These are phyloP conservation scores for Henckelia pumila DNA, from an alignment of 257 asterid species.

Conservation along the genomic window DNA sequence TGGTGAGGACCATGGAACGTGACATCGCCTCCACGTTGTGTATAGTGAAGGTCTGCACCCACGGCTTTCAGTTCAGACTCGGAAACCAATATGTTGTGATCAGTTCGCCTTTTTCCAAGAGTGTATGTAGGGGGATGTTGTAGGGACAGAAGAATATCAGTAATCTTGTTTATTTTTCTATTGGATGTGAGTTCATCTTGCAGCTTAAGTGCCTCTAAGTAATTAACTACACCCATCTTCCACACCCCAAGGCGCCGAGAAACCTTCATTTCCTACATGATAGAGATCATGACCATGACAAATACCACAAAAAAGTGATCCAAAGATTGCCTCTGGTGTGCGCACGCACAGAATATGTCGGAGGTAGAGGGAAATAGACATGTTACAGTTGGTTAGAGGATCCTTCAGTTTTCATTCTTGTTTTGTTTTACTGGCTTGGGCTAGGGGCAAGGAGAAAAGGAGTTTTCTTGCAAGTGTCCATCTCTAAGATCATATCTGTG, in stretches of 20 bases:
- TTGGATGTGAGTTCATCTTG: slow-evolving; percentile 54
- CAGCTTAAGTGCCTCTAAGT: slow-evolving; percentile 57
- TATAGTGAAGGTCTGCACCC: slow-evolving; percentile 65
- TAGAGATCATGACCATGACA: background rate
- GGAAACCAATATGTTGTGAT: slow-evolving; percentile 50
- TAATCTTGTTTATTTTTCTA: slow-evolving; percentile 46
- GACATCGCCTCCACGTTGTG: slow-evolving; percentile 77
- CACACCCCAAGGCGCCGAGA: slow-evolving; percentile 49
- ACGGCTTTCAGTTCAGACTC: slow-evolving; percentile 54
- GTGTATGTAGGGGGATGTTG: slow-evolving; percentile 84
- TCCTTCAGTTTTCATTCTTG: too few relatives aligned
- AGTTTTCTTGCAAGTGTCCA: too few relatives aligned
- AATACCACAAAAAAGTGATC: too few relatives aligned
- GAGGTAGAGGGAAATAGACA: too few relatives aligned
- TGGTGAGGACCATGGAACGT: slow-evolving; percentile 81
- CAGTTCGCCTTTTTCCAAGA: slow-evolving; percentile 64
- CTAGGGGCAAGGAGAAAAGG: too few relatives aligned
- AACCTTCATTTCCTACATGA: slow-evolving; percentile 31
- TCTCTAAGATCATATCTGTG: too few relatives aligned
- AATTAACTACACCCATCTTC: slow-evolving; percentile 59
- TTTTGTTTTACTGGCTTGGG: too few relatives aligned
- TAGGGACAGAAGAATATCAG: slow-evolving; percentile 49
- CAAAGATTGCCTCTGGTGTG: too few relatives aligned
- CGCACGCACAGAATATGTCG: too few relatives aligned
- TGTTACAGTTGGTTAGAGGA: too few relatives aligned